A percentile compares a stretch with the other conserved stretches of the same genome.
Evolutionary conservation across 116 monocot species (phyloP).

Genomic region (Trichopus zeylanicus): DNA sequence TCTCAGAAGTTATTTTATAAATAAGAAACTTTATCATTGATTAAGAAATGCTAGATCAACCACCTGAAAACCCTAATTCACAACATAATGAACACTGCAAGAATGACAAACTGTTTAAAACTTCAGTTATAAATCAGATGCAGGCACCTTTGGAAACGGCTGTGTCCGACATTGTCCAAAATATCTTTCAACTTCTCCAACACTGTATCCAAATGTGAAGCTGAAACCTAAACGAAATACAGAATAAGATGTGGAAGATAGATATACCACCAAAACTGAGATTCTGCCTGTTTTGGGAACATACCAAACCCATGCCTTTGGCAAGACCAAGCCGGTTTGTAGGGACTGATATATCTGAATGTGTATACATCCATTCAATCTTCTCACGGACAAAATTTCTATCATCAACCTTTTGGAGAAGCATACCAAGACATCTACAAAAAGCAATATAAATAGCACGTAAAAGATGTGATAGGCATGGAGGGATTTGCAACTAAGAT

Average conservation of each 20-base stretch:
- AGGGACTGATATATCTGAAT: constrained; percentile 73
- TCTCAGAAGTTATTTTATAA: too few relatives aligned
- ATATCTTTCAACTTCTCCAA: constrained; percentile 84
- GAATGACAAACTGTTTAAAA: too few relatives aligned
- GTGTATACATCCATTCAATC: constrained; percentile 86
- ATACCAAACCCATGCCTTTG: constrained; percentile 97
- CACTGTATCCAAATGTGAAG: constrained; percentile 91
- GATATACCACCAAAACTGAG: constrained; percentile 2
- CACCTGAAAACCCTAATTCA: too few relatives aligned
- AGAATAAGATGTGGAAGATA: neutral
- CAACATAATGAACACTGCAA: too few relatives aligned
- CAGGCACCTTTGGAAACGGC: constrained; percentile 65
- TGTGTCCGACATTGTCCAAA: constrained; percentile 69
- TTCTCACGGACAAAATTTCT: constrained; percentile 69
- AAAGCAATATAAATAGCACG: neutral
- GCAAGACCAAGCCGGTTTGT: constrained; percentile 90
- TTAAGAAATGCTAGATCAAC: too few relatives aligned
- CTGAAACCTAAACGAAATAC: constrained; percentile 56
- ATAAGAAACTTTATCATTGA: too few relatives aligned
- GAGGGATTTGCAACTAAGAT: too few relatives aligned
- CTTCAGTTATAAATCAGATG: neutral
- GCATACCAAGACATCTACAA: constrained; percentile 85
- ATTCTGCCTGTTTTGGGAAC: constrained; percentile 6
- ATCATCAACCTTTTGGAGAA: constrained; percentile 96
- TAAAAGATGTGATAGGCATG: too few relatives aligned